Evolutionary conservation across 768 basidiomycete genomes (phyloP), one percentile per base, ranked within the genome.

Genomic region (Strobilomyces echinocephalus): DNA sequence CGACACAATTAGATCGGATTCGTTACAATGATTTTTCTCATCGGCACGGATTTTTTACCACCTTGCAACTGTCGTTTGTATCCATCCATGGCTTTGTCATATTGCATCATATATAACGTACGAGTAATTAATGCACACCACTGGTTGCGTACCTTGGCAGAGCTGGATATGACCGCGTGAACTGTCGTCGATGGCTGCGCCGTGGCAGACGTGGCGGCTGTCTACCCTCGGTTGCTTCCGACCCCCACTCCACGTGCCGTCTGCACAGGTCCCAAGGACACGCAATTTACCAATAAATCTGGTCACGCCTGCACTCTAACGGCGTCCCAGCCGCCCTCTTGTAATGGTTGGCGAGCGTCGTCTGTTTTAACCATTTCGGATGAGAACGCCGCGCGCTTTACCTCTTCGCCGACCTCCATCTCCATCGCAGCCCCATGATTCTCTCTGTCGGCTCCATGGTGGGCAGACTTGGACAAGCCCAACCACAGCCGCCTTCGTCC

Each of bases 131-230:
- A 68, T 68, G 59, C 59, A 68, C 42, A 30, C 11, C 14, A 34
- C 21, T 14, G 8, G 41, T 62, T 66, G 61, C 59, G 54, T 57
- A 46, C 50, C 49, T 40, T 46, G 46, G 11, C 47, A 48, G 24
- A 24, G 41, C 8, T 55, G 55, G 55, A 67, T 54, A 65, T 60
- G 59, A 67, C 66, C 68, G 66, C 63, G 67, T 46, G 62, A 60
- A 67, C 24, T 30, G 10, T 34, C n/a, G 5, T 34, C 26, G n/a
- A 21, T 21, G 8, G 56, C 18, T 18, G 43, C 43, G 36, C 31
- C 46, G 49, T 49, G 56, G 59, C 62, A 50, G 49, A 46, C 14
- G 46, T 33, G 53, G 59, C 49, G 56, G 59, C 18, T 41, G 49
- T 48, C 61, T 42, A 40, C 49, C 52, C 52, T 55, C 57, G 52